Evolutionary conservation across 2,329 filamentous ascomycete species (phyloP).

Genomic region (Escovopsis sp.): DNA sequence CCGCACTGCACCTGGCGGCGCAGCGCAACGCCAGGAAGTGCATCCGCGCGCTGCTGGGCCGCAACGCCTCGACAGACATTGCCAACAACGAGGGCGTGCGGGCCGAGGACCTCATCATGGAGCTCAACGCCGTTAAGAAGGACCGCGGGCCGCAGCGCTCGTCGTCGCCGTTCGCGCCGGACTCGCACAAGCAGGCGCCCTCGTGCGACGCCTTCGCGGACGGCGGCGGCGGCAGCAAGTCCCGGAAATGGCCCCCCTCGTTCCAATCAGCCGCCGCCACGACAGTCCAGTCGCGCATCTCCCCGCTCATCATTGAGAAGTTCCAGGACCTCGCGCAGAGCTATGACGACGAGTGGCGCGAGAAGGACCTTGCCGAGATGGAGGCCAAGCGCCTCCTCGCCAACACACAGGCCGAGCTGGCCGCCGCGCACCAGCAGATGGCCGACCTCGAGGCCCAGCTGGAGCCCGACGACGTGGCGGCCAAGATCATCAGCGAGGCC

Average conservation of each 20-base stretch:
- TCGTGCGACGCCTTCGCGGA: constrained; percentile 35
- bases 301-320: constrained; percentile 54
- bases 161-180: constrained; percentile 55
- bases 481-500: constrained; percentile 36
- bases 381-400: constrained; percentile 52
- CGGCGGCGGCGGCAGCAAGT: too few species aligned
- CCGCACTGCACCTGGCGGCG: constrained; percentile 60
- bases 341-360: constrained; percentile 61
- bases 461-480: constrained; percentile 39
- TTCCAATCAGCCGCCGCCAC: constrained; percentile 53
- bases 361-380: constrained; percentile 55
- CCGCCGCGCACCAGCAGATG: constrained; percentile 43
- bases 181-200: constrained; percentile 40
- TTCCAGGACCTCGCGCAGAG: constrained; percentile 54
- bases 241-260: constrained; percentile 24
- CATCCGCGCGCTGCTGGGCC: constrained; percentile 61
- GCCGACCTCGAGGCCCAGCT: constrained; percentile 39
- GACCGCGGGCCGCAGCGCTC: constrained; percentile 58
- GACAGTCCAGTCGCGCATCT: constrained; percentile 54
- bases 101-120: constrained; percentile 70
- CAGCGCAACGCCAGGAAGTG: constrained; percentile 81
- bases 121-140: constrained; percentile 54
- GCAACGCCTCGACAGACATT: constrained; percentile 72
- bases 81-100: constrained; percentile 69
- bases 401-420: constrained; percentile 54